These are phyloP conservation scores for Podaxis rugospora DNA, from an alignment of 768 basidiomycete genomes.

Conservation along the genomic window DNA sequence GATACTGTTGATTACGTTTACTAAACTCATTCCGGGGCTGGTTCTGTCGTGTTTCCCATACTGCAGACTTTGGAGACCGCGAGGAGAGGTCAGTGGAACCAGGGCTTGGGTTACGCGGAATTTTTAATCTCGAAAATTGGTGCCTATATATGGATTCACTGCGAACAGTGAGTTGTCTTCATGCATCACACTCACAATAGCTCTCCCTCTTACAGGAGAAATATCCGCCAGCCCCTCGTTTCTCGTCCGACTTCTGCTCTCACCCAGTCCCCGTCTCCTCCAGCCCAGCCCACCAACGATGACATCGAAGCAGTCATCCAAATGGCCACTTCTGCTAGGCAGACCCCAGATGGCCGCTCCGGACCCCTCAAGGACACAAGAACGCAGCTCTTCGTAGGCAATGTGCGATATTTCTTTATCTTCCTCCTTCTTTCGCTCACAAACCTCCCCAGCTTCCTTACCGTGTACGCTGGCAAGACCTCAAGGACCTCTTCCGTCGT, in stretches of 20 bases:
- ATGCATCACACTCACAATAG: constrained; percentile 9
- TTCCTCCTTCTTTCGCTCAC: constrained; percentile 10
- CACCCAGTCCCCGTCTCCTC: constrained; percentile 4
- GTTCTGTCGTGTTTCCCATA: background rate
- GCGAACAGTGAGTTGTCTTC: constrained; percentile 4
- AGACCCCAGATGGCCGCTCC: constrained; percentile 41
- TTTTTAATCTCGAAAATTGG: constrained; percentile 12
- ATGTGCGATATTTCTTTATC: constrained; percentile 48
- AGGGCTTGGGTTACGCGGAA: constrained; percentile 12
- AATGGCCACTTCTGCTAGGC: constrained; percentile 75
- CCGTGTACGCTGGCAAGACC: constrained; percentile 97
- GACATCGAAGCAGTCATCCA: constrained; percentile 93
- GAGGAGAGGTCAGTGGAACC: background rate
- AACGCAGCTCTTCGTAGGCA: constrained; percentile 94
- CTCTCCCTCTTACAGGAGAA: constrained; percentile 10
- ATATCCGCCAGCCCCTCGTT: background rate
- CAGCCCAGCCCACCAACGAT: constrained; percentile 54
- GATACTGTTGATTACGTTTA: background rate
- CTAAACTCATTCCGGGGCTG: background rate
- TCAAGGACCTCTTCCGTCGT: constrained; percentile 95
- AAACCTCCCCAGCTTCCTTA: constrained; percentile 71
- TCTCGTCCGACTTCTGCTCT: constrained; percentile 4
- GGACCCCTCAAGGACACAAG: constrained; percentile 73
- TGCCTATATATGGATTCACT: constrained; percentile 11
- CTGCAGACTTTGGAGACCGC: background rate